Evolutionary conservation across 2,329 filamentous ascomycete species (phyloP).

Genomic region (Stachybotrys chartarum): DNA sequence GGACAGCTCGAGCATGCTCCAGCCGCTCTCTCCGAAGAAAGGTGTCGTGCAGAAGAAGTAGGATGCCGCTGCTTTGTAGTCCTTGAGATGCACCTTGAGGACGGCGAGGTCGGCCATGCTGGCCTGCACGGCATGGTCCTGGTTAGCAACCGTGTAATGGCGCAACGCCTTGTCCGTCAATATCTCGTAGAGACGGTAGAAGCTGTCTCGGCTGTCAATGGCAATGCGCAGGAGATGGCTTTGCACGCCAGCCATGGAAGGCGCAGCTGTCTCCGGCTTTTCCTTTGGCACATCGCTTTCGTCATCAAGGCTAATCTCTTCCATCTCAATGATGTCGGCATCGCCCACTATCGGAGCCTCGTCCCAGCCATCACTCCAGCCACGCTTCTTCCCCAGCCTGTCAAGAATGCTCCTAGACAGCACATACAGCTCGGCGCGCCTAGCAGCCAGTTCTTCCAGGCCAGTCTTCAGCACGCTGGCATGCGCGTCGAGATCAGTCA

Average conservation of each 20-base stretch:
- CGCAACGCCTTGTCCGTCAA: slow-evolving; percentile 80
- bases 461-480: slow-evolving; percentile 54
- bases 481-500: slow-evolving; percentile 31
- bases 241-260: slow-evolving; percentile 25
- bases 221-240: slow-evolving; percentile 53
- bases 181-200: slow-evolving; percentile 61
- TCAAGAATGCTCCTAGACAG: slow-evolving; percentile 76
- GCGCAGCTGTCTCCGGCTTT: slow-evolving; percentile 4
- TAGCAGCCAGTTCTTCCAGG: slow-evolving; percentile 73
- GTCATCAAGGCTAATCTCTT: slow-evolving; percentile 49
- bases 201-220: slow-evolving; percentile 54
- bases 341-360: slow-evolving; percentile 46
- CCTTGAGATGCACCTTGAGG: slow-evolving; percentile 68
- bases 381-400: slow-evolving; percentile 60
- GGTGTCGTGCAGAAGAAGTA: slow-evolving; percentile 75
- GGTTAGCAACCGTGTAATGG: slow-evolving; percentile 74
- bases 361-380: slow-evolving; percentile 74
- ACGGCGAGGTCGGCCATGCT: slow-evolving; percentile 80
- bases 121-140: slow-evolving; percentile 68
- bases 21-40: slow-evolving; percentile 70
- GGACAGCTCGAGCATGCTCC: slow-evolving; percentile 72
- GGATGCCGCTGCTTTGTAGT: slow-evolving; percentile 65
- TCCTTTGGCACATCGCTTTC: slow-evolving; percentile 15
- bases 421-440: slow-evolving; percentile 73
- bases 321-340: slow-evolving; percentile 39